Evolutionary conservation across 2,329 filamentous ascomycete genomes (phyloP).

Genomic region (Diaporthe velutina): DNA sequence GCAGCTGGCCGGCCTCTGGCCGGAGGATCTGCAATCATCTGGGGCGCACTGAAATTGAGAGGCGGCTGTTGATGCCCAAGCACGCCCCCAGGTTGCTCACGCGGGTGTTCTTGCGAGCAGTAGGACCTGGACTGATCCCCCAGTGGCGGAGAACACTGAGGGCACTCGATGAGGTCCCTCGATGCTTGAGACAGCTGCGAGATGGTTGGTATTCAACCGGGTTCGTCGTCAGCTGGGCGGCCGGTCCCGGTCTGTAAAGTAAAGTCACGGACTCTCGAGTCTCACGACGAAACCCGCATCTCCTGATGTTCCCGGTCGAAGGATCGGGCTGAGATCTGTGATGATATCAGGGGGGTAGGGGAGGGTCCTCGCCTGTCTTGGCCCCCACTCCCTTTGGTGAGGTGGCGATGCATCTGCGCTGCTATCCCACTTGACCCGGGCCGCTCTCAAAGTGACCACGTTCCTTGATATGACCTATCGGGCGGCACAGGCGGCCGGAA

Average conservation of each 20-base stretch:
- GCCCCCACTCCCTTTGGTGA: constrained; percentile 23
- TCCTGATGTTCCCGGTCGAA: constrained; percentile 20
- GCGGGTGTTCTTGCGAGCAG: background rate
- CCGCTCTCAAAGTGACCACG: background rate
- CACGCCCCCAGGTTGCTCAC: background rate
- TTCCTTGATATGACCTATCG: constrained; percentile 15
- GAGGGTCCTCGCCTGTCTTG: constrained; percentile 6
- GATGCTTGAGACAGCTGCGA: constrained; percentile 1
- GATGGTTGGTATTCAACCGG: constrained; percentile 7
- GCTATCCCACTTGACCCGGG: background rate
- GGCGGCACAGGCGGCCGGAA: background rate
- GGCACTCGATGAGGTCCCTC: background rate
- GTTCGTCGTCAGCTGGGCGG: constrained; percentile 7
- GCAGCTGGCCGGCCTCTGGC: background rate
- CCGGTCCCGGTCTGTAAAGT: constrained; percentile 12
- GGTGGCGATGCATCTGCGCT: constrained; percentile 6
- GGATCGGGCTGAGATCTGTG: constrained; percentile 17
- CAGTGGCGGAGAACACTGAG: background rate
- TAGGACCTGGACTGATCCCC: background rate
- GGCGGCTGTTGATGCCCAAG: constrained; percentile 26
- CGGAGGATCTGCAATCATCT: background rate
- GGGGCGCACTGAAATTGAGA: background rate
- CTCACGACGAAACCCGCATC: constrained; percentile 26
- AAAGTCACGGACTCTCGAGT: constrained; percentile 20
- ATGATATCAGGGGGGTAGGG: constrained; percentile 2